These are phyloP conservation scores for Myrmaecium sp. DNA, from an alignment of 2,329 filamentous ascomycete genomes.

Conservation along the genomic window DNA sequence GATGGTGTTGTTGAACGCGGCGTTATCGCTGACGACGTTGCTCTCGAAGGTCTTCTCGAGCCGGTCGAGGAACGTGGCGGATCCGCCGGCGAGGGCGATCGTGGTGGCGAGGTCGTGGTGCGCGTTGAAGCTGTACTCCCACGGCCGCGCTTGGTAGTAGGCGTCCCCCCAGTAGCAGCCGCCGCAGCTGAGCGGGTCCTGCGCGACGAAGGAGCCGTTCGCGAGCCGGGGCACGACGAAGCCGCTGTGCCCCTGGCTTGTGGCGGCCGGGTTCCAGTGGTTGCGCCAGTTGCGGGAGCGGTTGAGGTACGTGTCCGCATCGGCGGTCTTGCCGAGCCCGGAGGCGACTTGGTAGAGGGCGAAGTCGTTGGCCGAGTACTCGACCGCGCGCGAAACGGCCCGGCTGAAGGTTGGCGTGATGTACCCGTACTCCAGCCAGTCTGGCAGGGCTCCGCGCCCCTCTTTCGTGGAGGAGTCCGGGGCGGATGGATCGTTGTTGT, in stretches of 20 bases:
- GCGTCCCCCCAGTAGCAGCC: constrained; percentile 50
- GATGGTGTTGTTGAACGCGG: constrained; percentile 35
- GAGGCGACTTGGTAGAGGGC: constrained; percentile 46
- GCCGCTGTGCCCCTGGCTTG: constrained; percentile 42
- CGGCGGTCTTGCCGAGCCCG: constrained; percentile 34
- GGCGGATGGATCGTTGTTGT: constrained; percentile 41
- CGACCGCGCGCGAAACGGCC: constrained; percentile 46
- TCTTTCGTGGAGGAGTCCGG: constrained; percentile 47
- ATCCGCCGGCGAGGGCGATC: constrained; percentile 38
- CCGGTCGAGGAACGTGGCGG: constrained; percentile 35
- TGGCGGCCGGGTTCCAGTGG: constrained; percentile 47
- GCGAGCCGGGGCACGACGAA: constrained; percentile 47
- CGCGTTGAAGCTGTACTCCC: constrained; percentile 53
- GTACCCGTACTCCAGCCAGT: constrained; percentile 49
- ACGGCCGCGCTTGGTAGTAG: constrained; percentile 42
- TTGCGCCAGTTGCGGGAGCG: constrained; percentile 54
- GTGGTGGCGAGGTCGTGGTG: constrained; percentile 45
- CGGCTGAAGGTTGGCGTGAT: constrained; percentile 46
- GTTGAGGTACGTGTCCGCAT: constrained; percentile 41
- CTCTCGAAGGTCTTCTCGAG: constrained; percentile 45
- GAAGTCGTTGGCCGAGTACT: constrained; percentile 56
- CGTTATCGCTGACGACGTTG: constrained; percentile 24
- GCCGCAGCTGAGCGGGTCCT: constrained; percentile 36
- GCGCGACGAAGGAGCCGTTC: constrained; percentile 31
- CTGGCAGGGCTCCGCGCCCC: constrained; percentile 49